Base-by-base conservation (phyloP, 306 rosid species). In the Medicago arabica region DNA sequence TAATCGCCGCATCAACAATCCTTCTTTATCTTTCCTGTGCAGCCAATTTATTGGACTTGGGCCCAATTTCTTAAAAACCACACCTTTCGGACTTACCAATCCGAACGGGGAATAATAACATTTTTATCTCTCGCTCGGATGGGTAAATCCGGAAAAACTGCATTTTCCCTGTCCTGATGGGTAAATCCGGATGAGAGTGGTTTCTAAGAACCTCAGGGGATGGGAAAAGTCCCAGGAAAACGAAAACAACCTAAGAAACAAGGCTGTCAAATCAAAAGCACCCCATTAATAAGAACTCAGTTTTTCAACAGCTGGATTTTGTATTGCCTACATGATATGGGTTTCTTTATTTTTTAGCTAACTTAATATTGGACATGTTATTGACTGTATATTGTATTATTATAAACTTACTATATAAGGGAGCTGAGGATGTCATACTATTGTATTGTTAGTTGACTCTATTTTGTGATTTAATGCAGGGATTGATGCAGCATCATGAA, bases 401-500 rank as follows among this genome's bases (percentile, higher is more conserved):
- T 39, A 50, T 50, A 51, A 51, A 51, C 23, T 51, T 15, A 34
- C 6, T 51, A 51, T 51, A 16, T 47, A 66, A 47, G 40, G 9
- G 73, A 71, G 69, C 19, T 43, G 40, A 36, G 47, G 71, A 74
- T 54, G 31, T 58, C 28, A 23, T 46, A 54, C 58, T 38, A 9
- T 80, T 28, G 31, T 3, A 28, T 28, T 28, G 4, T 28, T 28
- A 28, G 3, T 28, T 28, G 31, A 28, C 31, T 28, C 31, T 28
- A 28, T 28, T 4, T 41, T 61, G 66, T 61, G 36, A 66, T 50
- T 61, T 17, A 54, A 78, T 78, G 77, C 93, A 96, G 99, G 99
- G 99, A 40, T 80, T 96, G 87, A 82, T 96, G 93, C 90, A 92
- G 71, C 80, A 92, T 84, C 99, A 96, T 74, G 88, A 76, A 83